These are phyloP conservation scores for Trypanosoma theileri DNA, from an alignment of 208 protist species.

Conservation along the genomic window DNA sequence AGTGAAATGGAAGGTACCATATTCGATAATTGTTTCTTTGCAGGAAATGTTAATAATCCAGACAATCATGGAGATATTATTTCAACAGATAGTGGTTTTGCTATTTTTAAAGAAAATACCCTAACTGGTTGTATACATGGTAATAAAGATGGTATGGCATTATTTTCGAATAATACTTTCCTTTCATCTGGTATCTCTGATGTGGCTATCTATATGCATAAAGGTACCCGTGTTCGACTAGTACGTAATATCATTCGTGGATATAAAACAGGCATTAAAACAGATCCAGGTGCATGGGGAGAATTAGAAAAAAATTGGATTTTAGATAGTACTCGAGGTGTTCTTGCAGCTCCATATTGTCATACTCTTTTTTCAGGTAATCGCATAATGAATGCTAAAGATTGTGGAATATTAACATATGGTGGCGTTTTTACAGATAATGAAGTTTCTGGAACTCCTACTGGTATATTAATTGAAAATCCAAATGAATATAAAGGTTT, in stretches of 20 bases:
- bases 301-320: constrained; percentile 46
- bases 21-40: constrained; percentile 67
- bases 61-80: constrained; percentile 63
- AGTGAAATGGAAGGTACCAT: constrained; percentile 25
- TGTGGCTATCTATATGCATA: constrained; percentile 41
- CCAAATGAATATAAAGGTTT: constrained; percentile 57
- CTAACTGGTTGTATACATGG: constrained; percentile 74
- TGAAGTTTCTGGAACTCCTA: constrained; percentile 45
- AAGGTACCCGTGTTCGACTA: constrained; percentile 37
- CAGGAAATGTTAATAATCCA: constrained; percentile 35
- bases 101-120: constrained; percentile 57
- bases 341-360: constrained; percentile 54
- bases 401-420: constrained; percentile 58
- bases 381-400: constrained; percentile 42
- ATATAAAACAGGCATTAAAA: constrained; percentile 42
- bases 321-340: constrained; percentile 39
- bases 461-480: constrained; percentile 58
- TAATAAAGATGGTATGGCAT: constrained; percentile 32
- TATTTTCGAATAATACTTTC: constrained; percentile 68
- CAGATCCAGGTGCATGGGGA: constrained; percentile 47
- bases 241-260: constrained; percentile 56
- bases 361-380: constrained; percentile 57
- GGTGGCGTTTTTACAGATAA: constrained; percentile 73
- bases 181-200: constrained; percentile 16
- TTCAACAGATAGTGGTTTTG: constrained; percentile 46